Evolutionary conservation across 352 stramenopile genomes (phyloP), one percentile per base, ranked within the genome.

Genomic region (Pseudoperonospora humuli): DNA sequence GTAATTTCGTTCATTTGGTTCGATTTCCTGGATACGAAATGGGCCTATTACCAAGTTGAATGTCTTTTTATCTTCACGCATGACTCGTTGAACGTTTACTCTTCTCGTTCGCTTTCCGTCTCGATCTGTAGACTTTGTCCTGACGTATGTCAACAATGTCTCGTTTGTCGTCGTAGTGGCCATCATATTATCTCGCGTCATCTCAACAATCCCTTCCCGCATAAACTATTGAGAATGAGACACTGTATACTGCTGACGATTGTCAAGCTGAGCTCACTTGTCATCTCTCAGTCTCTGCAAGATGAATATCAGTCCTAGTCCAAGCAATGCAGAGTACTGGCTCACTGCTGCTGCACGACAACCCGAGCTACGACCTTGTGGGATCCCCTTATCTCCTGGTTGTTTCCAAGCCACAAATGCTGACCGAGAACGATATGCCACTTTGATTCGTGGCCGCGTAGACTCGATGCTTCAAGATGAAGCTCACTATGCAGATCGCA

Each of bases 381-480:
- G 47, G 10, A 42, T 72, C 28, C 49, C 57, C 11, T 52, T 72
- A 21, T 60, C 58, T 2, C 52, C 51, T 8, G 62, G 55, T 8
- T 63, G 51, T 36, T 61, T 61, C 31, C 41, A 42, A 27, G 31
- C 69, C n/a, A 59, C 62, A 2, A 49, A 54, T n/a, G 45, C 56
- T 27, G 58, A 76, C 36, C 48, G 63, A 29, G 32, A 59, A 28
- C 42, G 46, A 24, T 76, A 66, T 34, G 45, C 54, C 18, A 50
- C 48, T 11, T 38, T 80, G 7, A 50, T 64, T 13, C 42, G 47
- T 3, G 36, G 46, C 33, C 64, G 60, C 7, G 62, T 80, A 1
- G 44, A 64, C 7, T 43, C 54, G 1, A 34, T 62, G 8, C 57
- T 75, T 5, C 48, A 50, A 20, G 64, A 74, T 27, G 66, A 81